Evolutionary conservation across 2,329 filamentous ascomycete genomes (phyloP).

Genomic region (Rhinocladiella mackenziei): DNA sequence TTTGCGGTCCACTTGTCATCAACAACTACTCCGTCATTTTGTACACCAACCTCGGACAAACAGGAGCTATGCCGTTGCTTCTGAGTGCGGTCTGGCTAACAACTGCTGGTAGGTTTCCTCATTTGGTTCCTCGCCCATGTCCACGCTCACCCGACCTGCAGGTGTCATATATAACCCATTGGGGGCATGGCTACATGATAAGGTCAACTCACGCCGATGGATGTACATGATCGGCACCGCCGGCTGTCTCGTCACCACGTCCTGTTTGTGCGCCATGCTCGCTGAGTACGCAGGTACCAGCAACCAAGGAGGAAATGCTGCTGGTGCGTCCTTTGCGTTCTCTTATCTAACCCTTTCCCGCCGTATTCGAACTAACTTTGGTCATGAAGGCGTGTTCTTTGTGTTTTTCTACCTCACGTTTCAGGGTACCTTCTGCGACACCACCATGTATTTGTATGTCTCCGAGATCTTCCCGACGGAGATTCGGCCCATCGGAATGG

Average conservation of each 20-base stretch:
- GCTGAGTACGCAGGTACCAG: slow-evolving; percentile 35
- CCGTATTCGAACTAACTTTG: slow-evolving; percentile 39
- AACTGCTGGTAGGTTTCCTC: slow-evolving; percentile 38
- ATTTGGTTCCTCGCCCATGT: background rate
- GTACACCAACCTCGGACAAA: slow-evolving; percentile 37
- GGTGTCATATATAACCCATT: slow-evolving; percentile 39
- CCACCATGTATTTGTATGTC: slow-evolving; percentile 48
- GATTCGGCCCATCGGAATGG: slow-evolving; percentile 51
- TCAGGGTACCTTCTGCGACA: slow-evolving; percentile 43
- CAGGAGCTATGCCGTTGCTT: slow-evolving; percentile 41
- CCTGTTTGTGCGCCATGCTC: slow-evolving; percentile 37
- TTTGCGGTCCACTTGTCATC: slow-evolving; percentile 51
- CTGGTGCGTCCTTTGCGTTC: slow-evolving; percentile 41
- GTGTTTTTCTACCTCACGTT: background rate
- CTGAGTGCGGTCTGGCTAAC: slow-evolving; percentile 47
- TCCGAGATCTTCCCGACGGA: slow-evolving; percentile 48
- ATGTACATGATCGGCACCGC: slow-evolving; percentile 43
- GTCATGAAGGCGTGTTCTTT: no score
- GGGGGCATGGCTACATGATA: slow-evolving; percentile 40
- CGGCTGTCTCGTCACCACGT: slow-evolving; percentile 40
- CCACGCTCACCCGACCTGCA: background rate
- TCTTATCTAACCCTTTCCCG: slow-evolving; percentile 49
- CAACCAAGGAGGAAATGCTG: slow-evolving; percentile 35
- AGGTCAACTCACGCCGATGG: slow-evolving; percentile 40
- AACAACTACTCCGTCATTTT: slow-evolving; percentile 44